Base-by-base conservation (phyloP, 352 stramenopile genomes). In the Phytophthora podocarpi region DNA sequence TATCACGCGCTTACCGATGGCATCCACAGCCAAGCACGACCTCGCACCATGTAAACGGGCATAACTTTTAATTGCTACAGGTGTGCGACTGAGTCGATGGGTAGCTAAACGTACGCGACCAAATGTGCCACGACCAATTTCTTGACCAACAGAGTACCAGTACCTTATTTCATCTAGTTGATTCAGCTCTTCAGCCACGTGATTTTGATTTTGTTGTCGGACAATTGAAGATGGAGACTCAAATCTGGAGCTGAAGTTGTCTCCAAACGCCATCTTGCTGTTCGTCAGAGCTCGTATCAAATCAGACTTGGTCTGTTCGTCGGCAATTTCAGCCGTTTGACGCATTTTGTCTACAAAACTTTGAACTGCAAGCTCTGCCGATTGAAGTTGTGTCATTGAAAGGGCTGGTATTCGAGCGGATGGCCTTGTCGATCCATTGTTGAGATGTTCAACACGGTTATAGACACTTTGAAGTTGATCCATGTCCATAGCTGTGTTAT, bases 51-150 rank as follows among this genome's bases (percentile, higher is more conserved):
- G 56, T 11, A 79, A 67, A 34, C 80, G 69, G 8, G 57, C 59
- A 64, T 91, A 91, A 27, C 70, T 87, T 63, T 91, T 91, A 51
- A 91, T 80, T 9, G 80, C 80, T 5, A 91, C 82, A 4, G 43
- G 37, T 1, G 67, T 70, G 8, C 43, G 55, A 43, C 62, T 84
- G 15, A 89, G 36, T 8, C 78, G 70, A 21, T 91, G 80, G 6
- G 41, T 64, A 18, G 64, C 82, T 12, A 70, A 41, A 26, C 71
- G 69, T 12, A 91, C 76, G 27, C 73, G 66, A 5, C 78, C 80
- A 34, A 89, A 91, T 0, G 82, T 82, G 2, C 80, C 82, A 27
- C 63, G 66, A 6, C 72, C 80, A 34, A 90, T 65, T 24, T 83
- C 67, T 20, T 82, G 77, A 1, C 65, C 76, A 1, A 89, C 21